phyloP scores from a whole-genome alignment of 345 rosid species.

The Eucalyptus rudis region DNA sequence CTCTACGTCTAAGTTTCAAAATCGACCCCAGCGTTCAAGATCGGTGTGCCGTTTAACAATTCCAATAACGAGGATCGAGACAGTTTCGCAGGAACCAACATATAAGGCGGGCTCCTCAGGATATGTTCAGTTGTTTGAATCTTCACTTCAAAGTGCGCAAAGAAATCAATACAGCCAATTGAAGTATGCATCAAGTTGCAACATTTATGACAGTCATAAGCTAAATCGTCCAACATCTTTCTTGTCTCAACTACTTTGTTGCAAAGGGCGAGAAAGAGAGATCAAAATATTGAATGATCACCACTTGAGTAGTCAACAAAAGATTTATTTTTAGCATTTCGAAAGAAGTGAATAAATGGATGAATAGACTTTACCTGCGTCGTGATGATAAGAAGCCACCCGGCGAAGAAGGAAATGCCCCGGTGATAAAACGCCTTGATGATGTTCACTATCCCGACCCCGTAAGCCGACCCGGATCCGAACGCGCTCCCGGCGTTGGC shows the following conservation, averaged over 20 bases:
- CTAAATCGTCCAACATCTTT: background rate
- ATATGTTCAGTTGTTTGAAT: background rate
- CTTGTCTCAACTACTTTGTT: background rate
- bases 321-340: no score
- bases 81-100: background rate
- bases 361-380: conserved; percentile 39
- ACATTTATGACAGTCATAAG: background rate
- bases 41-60: background rate
- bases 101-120: background rate
- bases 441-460: conserved; percentile 58
- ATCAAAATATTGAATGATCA: background rate
- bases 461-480: conserved; percentile 69
- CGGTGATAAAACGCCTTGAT: conserved; percentile 64
- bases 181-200: background rate
- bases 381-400: conserved; percentile 81
- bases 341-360: background rate
- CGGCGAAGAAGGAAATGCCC: conserved; percentile 55
- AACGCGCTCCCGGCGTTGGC: conserved; percentile 89
- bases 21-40: background rate
- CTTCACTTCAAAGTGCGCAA: background rate
- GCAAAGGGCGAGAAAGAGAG: background rate
- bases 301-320: background rate
- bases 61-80: background rate
- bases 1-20: background rate
- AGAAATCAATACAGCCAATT: no score